These are phyloP conservation scores for Fusarium mexicanum DNA, from an alignment of 2,329 filamentous ascomycete genomes.

Conservation along the genomic window DNA sequence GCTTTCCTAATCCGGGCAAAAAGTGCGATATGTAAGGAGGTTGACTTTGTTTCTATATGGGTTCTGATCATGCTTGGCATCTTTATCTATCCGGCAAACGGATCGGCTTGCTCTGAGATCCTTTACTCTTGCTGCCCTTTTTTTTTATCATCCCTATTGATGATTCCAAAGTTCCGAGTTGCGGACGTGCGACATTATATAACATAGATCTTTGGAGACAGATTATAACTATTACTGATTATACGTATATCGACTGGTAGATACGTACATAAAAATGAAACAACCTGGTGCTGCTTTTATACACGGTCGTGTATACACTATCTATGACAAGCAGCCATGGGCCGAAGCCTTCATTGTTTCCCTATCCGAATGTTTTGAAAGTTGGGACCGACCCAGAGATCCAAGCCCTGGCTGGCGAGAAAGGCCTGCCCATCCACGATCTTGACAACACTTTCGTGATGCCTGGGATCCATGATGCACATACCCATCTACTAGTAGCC, in stretches of 20 bases:
- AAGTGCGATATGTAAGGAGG: not conserved
- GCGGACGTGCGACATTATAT: not conserved
- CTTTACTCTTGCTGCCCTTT: too few relatives aligned
- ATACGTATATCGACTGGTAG: not conserved
- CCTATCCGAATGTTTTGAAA: not conserved
- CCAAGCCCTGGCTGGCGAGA: not conserved
- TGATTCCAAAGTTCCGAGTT: not conserved
- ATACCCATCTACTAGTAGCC: not conserved
- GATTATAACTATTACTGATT: too few relatives aligned
- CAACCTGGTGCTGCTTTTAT: not conserved
- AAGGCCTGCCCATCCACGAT: not conserved
- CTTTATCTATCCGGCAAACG: not conserved
- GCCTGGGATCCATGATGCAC: not conserved
- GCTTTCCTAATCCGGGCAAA: not conserved
- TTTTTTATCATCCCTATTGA: too few relatives aligned
- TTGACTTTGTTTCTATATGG: not conserved
- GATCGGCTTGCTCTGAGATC: too few relatives aligned
- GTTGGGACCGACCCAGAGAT: not conserved
- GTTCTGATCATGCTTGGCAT: too few relatives aligned
- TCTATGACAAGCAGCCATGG: not conserved
- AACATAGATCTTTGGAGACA: not conserved
- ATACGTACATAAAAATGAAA: not conserved
- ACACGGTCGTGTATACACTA: not conserved
- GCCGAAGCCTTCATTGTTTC: not conserved
- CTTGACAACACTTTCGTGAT: not conserved